A percentile compares a stretch with the other conserved stretches of the same genome.
These are phyloP conservation scores for Flagelloscypha sp. DNA, from an alignment of 768 basidiomycete species.

Conservation along the genomic window DNA sequence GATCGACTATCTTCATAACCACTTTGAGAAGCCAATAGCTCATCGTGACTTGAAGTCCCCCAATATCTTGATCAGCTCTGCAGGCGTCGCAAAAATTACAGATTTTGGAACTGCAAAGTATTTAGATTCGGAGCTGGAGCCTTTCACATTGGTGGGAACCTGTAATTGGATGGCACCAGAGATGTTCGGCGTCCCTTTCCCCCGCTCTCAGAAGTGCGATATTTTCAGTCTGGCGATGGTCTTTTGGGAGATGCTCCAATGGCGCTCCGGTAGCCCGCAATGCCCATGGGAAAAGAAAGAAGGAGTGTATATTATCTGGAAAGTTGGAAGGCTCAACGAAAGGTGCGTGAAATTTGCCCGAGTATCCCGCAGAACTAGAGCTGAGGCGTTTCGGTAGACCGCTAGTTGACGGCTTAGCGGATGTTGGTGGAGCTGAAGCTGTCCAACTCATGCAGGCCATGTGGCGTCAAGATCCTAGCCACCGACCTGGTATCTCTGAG, in stretches of 20 bases:
- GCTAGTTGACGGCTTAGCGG: no score
- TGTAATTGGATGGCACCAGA: constrained; percentile 99
- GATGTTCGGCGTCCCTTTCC: constrained; percentile 94
- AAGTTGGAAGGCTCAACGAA: no score
- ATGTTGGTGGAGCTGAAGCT: no score
- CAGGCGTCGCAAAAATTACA: constrained; percentile 91
- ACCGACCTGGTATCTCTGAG: no score
- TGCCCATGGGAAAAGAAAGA: constrained; percentile 99
- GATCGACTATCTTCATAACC: constrained; percentile 94
- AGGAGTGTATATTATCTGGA: no score
- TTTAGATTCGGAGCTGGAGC: constrained; percentile 91
- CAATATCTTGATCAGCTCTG: constrained; percentile 93
- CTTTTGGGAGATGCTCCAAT: constrained; percentile 97
- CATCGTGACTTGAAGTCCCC: constrained; percentile 99
- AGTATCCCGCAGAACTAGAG: no score
- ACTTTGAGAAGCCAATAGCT: constrained; percentile 87
- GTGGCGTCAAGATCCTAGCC: no score
- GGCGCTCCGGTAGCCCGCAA: constrained; percentile 81
- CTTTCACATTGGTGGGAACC: constrained; percentile 98
- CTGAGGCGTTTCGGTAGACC: no score
- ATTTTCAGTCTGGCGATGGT: constrained; percentile 97
- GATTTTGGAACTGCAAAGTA: constrained; percentile 98
- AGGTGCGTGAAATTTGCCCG: no score
- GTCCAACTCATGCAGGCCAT: no score
- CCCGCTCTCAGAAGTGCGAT: constrained; percentile 98